Evolutionary conservation across 345 rosid genomes (phyloP).

Genomic region (Euphorbia pulcherrima): DNA sequence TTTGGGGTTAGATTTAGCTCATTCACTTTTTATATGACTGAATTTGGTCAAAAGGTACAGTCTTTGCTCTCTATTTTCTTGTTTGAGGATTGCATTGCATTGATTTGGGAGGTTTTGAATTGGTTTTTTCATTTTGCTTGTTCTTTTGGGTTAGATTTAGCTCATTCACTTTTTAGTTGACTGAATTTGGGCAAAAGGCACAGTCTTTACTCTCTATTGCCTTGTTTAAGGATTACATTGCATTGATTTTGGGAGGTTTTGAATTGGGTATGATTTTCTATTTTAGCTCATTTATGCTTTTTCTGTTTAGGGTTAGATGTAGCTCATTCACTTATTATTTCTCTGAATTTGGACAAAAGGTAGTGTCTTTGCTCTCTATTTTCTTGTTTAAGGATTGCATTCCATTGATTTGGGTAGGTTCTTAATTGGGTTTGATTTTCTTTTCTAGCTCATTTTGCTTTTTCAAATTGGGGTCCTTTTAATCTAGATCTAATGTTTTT

Average conservation of each 20-base stretch:
- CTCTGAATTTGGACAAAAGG: no score
- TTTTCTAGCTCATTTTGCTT: neutral
- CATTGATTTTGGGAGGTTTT: neutral
- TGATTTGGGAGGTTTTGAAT: neutral
- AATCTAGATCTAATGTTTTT: constrained; percentile 13
- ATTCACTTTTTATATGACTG: no score
- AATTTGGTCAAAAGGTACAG: no score
- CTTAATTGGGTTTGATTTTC: neutral
- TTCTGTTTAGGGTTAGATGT: no score
- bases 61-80: no score
- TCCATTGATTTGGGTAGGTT: neutral
- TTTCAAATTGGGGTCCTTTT: neutral
- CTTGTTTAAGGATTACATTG: neutral
- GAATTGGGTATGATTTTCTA: neutral
- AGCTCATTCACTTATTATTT: no score
- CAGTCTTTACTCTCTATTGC: neutral
- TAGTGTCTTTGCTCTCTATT: no score
- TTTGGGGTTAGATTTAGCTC: neutral
- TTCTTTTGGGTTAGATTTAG: neutral
- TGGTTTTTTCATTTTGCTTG: no score
- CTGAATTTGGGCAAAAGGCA: neutral
- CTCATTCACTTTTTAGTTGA: neutral
- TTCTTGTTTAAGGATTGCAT: neutral
- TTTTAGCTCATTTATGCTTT: neutral
- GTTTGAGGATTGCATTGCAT: neutral